Conservation (phyloP, 148 eudicot genomes). For the Mesembryanthemum crystallinum region DNA sequence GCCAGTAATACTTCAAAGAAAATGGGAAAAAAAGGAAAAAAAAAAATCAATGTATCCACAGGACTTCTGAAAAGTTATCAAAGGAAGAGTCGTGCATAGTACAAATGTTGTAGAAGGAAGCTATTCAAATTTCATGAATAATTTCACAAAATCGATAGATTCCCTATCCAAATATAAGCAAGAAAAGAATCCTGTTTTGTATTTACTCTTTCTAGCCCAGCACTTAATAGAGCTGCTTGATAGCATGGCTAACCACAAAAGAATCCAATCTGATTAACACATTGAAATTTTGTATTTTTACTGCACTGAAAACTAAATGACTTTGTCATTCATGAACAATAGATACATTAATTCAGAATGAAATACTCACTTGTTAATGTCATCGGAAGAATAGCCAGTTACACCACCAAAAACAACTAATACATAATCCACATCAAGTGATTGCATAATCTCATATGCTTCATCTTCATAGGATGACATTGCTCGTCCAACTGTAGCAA, state of each 20-base stretch:
- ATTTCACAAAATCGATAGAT: not conserved
- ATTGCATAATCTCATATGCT: constrained; percentile 92
- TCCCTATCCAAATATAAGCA: not conserved
- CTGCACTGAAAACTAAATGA: not conserved
- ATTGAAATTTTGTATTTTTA: not conserved
- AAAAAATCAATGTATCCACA: too few relatives aligned
- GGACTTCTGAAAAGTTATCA: not conserved
- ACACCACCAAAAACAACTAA: constrained; percentile 98
- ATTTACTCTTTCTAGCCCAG: not conserved
- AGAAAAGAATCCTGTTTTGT: not conserved
- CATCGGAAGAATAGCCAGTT: constrained; percentile 97
- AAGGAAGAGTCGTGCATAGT: too few relatives aligned
- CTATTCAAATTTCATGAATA: not conserved
- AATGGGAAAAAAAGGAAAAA: too few relatives aligned
- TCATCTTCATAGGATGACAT: constrained; percentile 98
- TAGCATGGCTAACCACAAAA: too few relatives aligned
- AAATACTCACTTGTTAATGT: constrained; percentile 87
- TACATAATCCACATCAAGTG: constrained; percentile 95
- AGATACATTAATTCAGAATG: not conserved
- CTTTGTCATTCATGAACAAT: not conserved
- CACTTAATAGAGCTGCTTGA: not conserved
- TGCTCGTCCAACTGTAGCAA: constrained; percentile 97
- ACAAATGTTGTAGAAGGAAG: not conserved
- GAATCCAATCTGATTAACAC: not conserved
- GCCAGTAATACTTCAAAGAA: too few relatives aligned